Evolutionary conservation across 331 rosid species (phyloP).

Genomic region (Quercus lobata): DNA sequence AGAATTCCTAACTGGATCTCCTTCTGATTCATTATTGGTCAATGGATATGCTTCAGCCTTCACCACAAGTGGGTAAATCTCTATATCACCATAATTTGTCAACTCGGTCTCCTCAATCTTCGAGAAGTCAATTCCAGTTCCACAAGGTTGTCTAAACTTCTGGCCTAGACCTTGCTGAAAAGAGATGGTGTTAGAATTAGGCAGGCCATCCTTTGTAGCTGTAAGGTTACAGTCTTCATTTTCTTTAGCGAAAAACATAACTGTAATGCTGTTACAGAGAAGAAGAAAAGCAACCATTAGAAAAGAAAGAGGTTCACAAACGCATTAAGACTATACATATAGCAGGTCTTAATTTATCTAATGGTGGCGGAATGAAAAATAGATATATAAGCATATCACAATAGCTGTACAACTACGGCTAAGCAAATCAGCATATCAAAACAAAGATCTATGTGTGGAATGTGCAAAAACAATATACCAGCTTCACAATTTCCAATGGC

Average conservation of each 20-base stretch:
- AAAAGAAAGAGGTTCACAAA: background rate
- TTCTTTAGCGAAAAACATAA: constrained; percentile 43
- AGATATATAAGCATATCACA: background rate
- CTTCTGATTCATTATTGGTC: constrained; percentile 12
- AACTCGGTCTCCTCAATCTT: constrained; percentile 25
- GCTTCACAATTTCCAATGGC: background rate
- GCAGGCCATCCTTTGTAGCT: constrained; percentile 30
- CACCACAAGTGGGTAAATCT: constrained; percentile 51
- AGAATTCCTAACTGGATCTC: constrained; percentile 24
- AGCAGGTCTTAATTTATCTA: background rate
- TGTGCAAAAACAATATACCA: background rate
- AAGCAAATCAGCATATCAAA: background rate
- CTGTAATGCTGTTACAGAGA: constrained; percentile 38
- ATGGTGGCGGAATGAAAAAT: background rate
- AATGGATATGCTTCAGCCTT: constrained; percentile 34
- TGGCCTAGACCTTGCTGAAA: constrained; percentile 39
- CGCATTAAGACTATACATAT: background rate
- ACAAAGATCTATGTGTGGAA: background rate
- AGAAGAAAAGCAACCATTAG: background rate
- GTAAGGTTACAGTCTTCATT: constrained; percentile 24
- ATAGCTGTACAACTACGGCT: background rate
- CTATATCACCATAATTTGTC: constrained; percentile 18
- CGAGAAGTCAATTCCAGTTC: constrained; percentile 47
- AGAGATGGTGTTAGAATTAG: constrained; percentile 29
- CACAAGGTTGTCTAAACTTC: constrained; percentile 39